phyloP scores from a whole-genome alignment of 352 stramenopile species.

The Phytophthora agathidicida region DNA sequence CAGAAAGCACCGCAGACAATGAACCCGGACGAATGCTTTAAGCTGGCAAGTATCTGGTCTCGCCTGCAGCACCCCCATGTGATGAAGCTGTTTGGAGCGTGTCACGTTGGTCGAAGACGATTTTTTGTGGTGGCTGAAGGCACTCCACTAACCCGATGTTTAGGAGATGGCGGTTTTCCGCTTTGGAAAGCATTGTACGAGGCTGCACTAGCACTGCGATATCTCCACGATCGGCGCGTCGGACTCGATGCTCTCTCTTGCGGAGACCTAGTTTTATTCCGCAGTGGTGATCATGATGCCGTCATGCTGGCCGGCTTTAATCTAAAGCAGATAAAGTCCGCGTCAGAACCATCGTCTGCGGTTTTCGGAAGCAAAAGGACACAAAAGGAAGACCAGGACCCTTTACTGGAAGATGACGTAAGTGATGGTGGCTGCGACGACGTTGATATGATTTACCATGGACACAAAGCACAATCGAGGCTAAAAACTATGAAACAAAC shows the following conservation, averaged over 20 bases:
- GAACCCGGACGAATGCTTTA: conserved; percentile 18
- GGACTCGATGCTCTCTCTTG: conserved; percentile 32
- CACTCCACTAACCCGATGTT: conserved; percentile 28
- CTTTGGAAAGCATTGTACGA: conserved; percentile 39
- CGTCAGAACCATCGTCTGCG: conserved; percentile 4
- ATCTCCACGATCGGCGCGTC: conserved; percentile 31
- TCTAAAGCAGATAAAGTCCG: conserved; percentile 27
- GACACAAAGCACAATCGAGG: background rate
- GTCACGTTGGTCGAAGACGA: conserved; percentile 28
- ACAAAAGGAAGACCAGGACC: conserved; percentile 12
- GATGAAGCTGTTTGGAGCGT: conserved; percentile 37
- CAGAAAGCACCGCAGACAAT: conserved; percentile 19
- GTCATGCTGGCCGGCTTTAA: conserved; percentile 33
- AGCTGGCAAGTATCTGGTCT: conserved; percentile 31
- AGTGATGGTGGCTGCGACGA: conserved; percentile 22
- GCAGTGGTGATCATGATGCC: conserved; percentile 15
- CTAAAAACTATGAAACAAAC: background rate
- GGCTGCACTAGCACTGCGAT: conserved; percentile 30
- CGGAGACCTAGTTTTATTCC: conserved; percentile 37
- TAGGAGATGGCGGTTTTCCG: conserved; percentile 29
- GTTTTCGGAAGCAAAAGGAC: conserved; percentile 4
- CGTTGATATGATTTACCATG: conserved; percentile 25
- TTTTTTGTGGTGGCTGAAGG: conserved; percentile 40
- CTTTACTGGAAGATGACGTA: conserved; percentile 26
- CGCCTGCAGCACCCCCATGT: conserved; percentile 32